These are phyloP conservation scores for Trichomonascaceae sp. DNA, from an alignment of 1,139 yeast genomes.

Conservation along the genomic window DNA sequence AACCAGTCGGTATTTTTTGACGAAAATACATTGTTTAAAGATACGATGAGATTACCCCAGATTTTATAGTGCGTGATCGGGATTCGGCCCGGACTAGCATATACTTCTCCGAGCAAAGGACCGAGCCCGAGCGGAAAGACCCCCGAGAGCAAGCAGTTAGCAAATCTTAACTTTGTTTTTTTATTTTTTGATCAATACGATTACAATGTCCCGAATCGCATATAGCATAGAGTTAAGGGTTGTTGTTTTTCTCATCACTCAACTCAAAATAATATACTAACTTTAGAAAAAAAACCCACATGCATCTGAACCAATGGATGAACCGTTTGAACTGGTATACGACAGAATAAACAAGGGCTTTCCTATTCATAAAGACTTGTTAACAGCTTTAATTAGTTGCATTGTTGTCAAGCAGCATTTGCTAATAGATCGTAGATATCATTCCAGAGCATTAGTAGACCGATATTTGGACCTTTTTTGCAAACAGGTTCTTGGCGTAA, in stretches of 20 bases:
- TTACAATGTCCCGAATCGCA: not conserved
- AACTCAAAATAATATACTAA: not conserved
- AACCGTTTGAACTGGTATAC: not conserved
- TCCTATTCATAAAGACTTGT: not conserved
- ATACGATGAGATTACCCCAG: not conserved
- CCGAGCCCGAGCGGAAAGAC: not conserved
- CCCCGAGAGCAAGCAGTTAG: not conserved
- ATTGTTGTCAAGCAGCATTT: not conserved
- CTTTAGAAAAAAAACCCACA: not conserved
- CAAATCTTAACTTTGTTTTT: not conserved
- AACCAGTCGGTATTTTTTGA: constrained; percentile 9
- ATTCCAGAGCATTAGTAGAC: constrained; percentile 5
- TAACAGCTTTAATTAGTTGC: not conserved
- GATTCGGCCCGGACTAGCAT: not conserved
- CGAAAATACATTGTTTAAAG: constrained; percentile 7
- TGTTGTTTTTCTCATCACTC: too few relatives aligned
- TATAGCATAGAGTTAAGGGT: not conserved
- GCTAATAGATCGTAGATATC: not conserved
- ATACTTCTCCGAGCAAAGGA: not conserved
- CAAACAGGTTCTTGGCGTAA: not conserved
- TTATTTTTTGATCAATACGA: too few relatives aligned
- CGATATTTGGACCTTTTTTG: constrained; percentile 3
- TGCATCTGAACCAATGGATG: not conserved
- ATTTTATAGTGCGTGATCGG: not conserved
- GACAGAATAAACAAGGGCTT: not conserved